A percentile compares a stretch with the other conserved stretches of the same genome.
Conservation (phyloP, 495 filamentous ascomycete species). For the Thermothielavioides terrestris region DNA sequence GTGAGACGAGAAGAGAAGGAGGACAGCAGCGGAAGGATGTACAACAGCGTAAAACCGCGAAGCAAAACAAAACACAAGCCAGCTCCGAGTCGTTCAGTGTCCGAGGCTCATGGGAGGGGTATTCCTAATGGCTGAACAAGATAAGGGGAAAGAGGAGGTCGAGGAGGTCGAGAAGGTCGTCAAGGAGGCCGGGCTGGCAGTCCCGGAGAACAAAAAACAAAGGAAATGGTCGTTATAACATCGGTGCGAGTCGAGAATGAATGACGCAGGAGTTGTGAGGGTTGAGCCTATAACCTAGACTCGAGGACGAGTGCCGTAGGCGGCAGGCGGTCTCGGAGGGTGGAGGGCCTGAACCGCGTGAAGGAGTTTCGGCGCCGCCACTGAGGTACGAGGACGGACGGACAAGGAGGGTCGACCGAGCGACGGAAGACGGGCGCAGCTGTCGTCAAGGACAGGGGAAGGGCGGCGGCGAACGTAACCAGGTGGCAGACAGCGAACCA, state of each 20-base stretch:
- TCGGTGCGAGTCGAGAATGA: conserved; percentile 45
- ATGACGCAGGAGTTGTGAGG: conserved; percentile 27
- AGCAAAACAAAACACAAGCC: conserved; percentile 34
- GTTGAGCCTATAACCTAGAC: conserved; percentile 16
- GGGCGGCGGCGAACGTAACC: conserved; percentile 15
- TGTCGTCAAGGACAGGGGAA: conserved; percentile 4
- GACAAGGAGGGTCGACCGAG: background rate
- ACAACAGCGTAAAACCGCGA: conserved; percentile 37
- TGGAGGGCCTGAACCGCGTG: conserved; percentile 4
- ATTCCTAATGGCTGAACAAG: conserved; percentile 50
- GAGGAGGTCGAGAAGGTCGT: conserved; percentile 35
- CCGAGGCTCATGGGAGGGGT: conserved; percentile 60
- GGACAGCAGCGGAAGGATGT: conserved; percentile 33
- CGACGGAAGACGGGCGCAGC: conserved; percentile 1
- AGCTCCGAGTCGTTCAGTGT: conserved; percentile 53
- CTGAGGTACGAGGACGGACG: background rate
- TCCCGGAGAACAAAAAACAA: conserved; percentile 42
- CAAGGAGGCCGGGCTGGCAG: conserved; percentile 38
- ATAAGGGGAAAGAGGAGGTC: conserved; percentile 38
- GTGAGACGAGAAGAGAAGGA: conserved; percentile 18
- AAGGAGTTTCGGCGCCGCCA: background rate
- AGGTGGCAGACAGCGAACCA: conserved; percentile 30
- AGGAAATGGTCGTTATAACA: conserved; percentile 60
- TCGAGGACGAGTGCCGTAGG: too few relatives aligned
- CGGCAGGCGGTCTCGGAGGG: too few relatives aligned